Percentiles rank a stretch among this genome's conserved stretches.
Conservation (phyloP, 768 basidiomycete species). For the Glaciozyma antarctica region DNA sequence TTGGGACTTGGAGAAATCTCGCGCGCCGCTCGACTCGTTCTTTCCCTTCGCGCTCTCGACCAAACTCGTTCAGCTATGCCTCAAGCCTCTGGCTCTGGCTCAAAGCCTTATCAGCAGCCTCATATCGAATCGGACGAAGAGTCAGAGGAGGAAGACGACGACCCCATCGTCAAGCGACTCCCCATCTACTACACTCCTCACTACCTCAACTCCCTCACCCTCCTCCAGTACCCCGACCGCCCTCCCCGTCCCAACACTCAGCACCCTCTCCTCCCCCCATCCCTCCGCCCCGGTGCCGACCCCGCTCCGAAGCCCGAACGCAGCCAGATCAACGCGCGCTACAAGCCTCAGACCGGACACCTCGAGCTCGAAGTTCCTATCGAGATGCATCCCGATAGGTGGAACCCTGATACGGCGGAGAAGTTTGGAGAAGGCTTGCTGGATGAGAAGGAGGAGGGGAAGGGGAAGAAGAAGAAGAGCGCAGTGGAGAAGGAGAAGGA, state of each 20-base stretch:
- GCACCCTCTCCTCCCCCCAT: conserved; percentile 33
- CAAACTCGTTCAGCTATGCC: too few relatives aligned
- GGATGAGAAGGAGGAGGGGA: conserved; percentile 16
- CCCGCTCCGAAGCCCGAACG: neutral
- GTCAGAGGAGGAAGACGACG: conserved; percentile 15
- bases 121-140: neutral
- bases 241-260: conserved; percentile 27
- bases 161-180: conserved; percentile 32
- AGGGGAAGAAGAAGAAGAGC: conserved; percentile 16
- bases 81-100: too few relatives aligned
- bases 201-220: conserved; percentile 32
- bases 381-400: conserved; percentile 29
- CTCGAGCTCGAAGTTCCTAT: conserved; percentile 35
- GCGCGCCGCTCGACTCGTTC: too few relatives aligned
- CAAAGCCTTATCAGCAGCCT: too few relatives aligned
- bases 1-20: too few relatives aligned
- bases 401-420: conserved; percentile 31
- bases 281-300: conserved; percentile 26
- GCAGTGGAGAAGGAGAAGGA: conserved; percentile 18
- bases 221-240: conserved; percentile 37
- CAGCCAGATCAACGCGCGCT: conserved; percentile 28
- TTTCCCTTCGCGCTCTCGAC: too few relatives aligned
- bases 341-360: conserved; percentile 33
- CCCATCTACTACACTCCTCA: conserved; percentile 36
- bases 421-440: conserved; percentile 26